Conservation (phyloP, 106 monocot species). For the Allium cepa region DNA sequence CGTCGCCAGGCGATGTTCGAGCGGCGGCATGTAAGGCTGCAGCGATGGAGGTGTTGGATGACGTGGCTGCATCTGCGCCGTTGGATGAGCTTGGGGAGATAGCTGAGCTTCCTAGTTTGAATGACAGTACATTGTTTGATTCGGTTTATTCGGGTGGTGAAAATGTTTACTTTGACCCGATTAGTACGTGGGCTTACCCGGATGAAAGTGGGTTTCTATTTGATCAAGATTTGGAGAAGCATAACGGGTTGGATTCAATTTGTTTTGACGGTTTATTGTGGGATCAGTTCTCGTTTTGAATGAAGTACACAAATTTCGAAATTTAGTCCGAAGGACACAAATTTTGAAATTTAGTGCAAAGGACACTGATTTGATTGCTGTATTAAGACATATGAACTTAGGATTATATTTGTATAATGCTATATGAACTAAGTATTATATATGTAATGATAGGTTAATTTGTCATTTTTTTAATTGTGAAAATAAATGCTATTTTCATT, state of each 20-base stretch:
- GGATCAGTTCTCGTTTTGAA: neutral
- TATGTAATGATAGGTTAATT: no score
- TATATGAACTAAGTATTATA: no score
- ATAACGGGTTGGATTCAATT: neutral
- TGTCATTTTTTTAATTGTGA: no score
- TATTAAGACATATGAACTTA: no score
- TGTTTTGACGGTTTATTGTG: constrained; percentile 6
- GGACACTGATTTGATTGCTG: no score
- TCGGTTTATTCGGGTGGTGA: constrained; percentile 13
- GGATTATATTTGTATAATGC: no score
- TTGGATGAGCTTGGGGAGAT: constrained; percentile 31
- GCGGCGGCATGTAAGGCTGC: constrained; percentile 29
- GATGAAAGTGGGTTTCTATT: constrained; percentile 7
- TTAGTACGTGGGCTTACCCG: constrained; percentile 18
- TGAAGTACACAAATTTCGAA: no score
- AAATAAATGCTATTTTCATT: no score
- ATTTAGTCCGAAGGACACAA: no score
- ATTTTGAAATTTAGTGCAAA: no score
- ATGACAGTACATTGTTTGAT: constrained; percentile 5
- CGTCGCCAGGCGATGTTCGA: constrained; percentile 28
- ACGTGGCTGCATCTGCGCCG: constrained; percentile 4
- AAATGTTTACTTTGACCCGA: constrained; percentile 5
- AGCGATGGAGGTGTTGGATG: constrained; percentile 18
- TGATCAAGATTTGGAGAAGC: neutral
- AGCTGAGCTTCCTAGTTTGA: constrained; percentile 24